A percentile compares a stretch with the other conserved stretches of the same genome.
phyloP scores from a whole-genome alignment of 2,329 filamentous ascomycete genomes.

The Ophioceras dolichostomum region DNA sequence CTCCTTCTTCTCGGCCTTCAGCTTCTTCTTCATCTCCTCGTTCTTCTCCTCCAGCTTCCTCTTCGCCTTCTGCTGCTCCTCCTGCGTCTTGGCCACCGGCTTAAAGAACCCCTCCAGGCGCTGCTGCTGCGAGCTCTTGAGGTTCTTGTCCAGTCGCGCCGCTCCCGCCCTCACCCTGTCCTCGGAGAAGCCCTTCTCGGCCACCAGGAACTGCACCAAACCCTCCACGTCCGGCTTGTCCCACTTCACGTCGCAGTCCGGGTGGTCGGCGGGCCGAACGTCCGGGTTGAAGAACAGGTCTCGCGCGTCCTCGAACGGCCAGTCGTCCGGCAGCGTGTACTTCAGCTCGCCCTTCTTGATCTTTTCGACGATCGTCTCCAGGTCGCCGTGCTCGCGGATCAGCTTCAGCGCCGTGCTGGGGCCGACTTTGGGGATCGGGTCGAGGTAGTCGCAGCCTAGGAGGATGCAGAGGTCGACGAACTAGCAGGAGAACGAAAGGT shows the following conservation, averaged over 20 bases:
- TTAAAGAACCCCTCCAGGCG: slow-evolving; percentile 96
- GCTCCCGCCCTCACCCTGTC: slow-evolving; percentile 77
- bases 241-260: slow-evolving; percentile 96
- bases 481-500: slow-evolving; percentile 27
- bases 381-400: slow-evolving; percentile 78
- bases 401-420: slow-evolving; percentile 86
- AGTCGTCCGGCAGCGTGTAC: slow-evolving; percentile 84
- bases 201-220: slow-evolving; percentile 77
- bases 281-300: slow-evolving; percentile 87
- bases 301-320: slow-evolving; percentile 87
- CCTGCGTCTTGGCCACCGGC: slow-evolving; percentile 74
- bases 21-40: slow-evolving; percentile 88
- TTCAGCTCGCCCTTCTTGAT: slow-evolving; percentile 73
- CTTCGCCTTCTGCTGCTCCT: slow-evolving; percentile 75
- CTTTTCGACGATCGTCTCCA: slow-evolving; percentile 76
- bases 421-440: slow-evolving; percentile 89
- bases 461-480: slow-evolving; percentile 98
- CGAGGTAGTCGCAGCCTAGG: slow-evolving; percentile 93
- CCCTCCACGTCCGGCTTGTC: slow-evolving; percentile 85
- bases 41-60: slow-evolving; percentile 88
- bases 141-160: slow-evolving; percentile 71
- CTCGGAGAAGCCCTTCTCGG: slow-evolving; percentile 94
- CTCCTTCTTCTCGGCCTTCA: slow-evolving; percentile 88
- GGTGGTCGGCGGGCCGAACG: slow-evolving; percentile 69
- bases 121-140: slow-evolving; percentile 84